These are phyloP conservation scores for Gynochthodes officinalis DNA, from an alignment of 257 asterid species.

Conservation along the genomic window DNA sequence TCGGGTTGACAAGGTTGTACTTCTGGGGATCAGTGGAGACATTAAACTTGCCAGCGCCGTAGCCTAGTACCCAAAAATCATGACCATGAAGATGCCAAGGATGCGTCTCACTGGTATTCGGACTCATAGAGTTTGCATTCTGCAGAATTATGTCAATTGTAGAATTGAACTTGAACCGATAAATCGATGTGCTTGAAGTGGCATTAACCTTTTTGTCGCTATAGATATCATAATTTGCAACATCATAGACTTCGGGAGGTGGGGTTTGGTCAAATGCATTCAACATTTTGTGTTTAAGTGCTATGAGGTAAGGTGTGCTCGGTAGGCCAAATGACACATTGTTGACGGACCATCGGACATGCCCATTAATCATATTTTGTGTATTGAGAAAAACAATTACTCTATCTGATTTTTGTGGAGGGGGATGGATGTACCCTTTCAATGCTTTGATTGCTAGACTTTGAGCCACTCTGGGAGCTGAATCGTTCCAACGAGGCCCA, in stretches of 20 bases:
- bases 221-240: constrained; percentile 38
- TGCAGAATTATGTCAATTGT: constrained; percentile 75
- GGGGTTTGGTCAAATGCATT: constrained; percentile 47
- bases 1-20: constrained; percentile 69
- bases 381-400: constrained; percentile 87
- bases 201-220: constrained; percentile 45
- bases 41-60: constrained; percentile 71
- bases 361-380: constrained; percentile 52
- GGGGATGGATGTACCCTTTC: constrained; percentile 45
- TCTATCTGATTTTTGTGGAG: constrained; percentile 62
- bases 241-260: constrained; percentile 62
- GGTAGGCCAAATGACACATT: constrained; percentile 73
- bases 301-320: constrained; percentile 67
- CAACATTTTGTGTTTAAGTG: constrained; percentile 40
- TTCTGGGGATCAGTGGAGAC: constrained; percentile 35
- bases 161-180: constrained; percentile 56
- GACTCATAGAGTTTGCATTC: constrained; percentile 67
- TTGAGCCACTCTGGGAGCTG: constrained; percentile 42
- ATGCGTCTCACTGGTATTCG: constrained; percentile 78
- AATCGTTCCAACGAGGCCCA: constrained; percentile 70
- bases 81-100: constrained; percentile 99
- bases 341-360: constrained; percentile 64
- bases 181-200: constrained; percentile 47
- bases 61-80: constrained; percentile 89
- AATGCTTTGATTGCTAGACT: constrained; percentile 49